phyloP scores from a whole-genome alignment of 148 eudicot genomes.

The Vaccinium darrowii region DNA sequence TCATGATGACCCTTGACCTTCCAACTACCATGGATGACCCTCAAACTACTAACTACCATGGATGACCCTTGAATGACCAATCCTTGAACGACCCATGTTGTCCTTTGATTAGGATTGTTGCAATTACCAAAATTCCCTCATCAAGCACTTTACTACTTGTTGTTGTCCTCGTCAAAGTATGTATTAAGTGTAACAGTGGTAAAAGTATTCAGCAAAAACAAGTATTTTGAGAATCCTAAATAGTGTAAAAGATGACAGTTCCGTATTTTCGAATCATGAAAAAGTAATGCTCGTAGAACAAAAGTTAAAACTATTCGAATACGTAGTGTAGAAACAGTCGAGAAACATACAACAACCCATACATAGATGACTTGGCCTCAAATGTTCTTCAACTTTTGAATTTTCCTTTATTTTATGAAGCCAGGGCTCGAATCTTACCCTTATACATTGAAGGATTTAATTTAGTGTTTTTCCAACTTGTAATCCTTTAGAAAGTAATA shows the following conservation, averaged over 20 bases:
- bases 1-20: no score
- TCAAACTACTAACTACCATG: no score
- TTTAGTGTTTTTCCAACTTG: no score
- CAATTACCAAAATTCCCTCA: no score
- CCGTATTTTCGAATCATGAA: not conserved
- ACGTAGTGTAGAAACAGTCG: not conserved
- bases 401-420: not conserved
- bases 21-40: no score
- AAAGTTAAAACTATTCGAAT: not conserved
- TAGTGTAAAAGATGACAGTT: not conserved
- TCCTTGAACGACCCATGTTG: no score
- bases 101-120: no score
- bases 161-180: not conserved
- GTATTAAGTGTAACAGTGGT: not conserved
- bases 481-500: not conserved
- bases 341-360: not conserved
- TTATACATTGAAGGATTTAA: not conserved
- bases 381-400: not conserved
- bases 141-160: no score
- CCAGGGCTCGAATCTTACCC: not conserved
- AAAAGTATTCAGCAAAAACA: not conserved
- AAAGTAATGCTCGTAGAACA: not conserved
- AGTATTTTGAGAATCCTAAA: not conserved
- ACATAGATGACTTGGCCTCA: not conserved
- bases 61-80: no score